Evolutionary conservation across 371 early-diverging fungal species (phyloP).

Genomic region (Mortierella sp.): DNA sequence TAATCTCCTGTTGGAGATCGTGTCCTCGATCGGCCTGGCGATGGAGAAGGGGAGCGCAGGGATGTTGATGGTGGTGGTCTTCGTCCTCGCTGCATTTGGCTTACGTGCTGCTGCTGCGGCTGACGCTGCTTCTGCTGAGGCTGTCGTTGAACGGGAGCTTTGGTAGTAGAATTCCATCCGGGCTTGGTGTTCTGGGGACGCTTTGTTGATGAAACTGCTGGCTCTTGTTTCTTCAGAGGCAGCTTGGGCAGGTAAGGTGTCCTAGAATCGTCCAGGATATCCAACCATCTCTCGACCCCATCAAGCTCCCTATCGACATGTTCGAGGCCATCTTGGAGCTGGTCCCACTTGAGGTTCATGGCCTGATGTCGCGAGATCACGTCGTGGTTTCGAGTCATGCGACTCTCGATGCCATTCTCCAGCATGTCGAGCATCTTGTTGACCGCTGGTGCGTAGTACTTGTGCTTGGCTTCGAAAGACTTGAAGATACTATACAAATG

Average conservation of each 20-base stretch:
- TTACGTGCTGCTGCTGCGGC: slow-evolving; percentile 11
- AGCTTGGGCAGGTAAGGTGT: slow-evolving; percentile 52
- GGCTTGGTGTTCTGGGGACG: slow-evolving; percentile 23
- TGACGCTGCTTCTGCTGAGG: slow-evolving; percentile 9
- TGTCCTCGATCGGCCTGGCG: slow-evolving; percentile 27
- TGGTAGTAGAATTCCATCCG: slow-evolving; percentile 28
- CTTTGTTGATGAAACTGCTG: slow-evolving; percentile 6
- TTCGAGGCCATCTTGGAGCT: slow-evolving; percentile 62
- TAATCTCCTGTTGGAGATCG: slow-evolving; percentile 28
- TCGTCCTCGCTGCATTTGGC: slow-evolving; percentile 28
- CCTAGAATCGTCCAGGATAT: slow-evolving; percentile 41
- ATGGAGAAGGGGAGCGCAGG: slow-evolving; percentile 22
- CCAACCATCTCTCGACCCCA: slow-evolving; percentile 59
- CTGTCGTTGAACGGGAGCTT: slow-evolving; percentile 17
- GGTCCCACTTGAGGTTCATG: slow-evolving; percentile 66
- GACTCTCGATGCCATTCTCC: slow-evolving; percentile 66
- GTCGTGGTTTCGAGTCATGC: slow-evolving; percentile 61
- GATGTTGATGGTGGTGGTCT: slow-evolving; percentile 22
- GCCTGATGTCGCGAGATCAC: slow-evolving; percentile 60
- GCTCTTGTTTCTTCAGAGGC: slow-evolving; percentile 44
- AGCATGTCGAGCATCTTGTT: slow-evolving; percentile 70
- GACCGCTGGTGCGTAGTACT: slow-evolving; percentile 71
- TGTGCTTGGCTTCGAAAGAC: slow-evolving; percentile 72
- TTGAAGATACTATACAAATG: slow-evolving; percentile 64
- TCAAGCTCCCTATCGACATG: slow-evolving; percentile 61